Evolutionary conservation across 306 rosid genomes (phyloP).

Genomic region (Boehmeria nivea): DNA sequence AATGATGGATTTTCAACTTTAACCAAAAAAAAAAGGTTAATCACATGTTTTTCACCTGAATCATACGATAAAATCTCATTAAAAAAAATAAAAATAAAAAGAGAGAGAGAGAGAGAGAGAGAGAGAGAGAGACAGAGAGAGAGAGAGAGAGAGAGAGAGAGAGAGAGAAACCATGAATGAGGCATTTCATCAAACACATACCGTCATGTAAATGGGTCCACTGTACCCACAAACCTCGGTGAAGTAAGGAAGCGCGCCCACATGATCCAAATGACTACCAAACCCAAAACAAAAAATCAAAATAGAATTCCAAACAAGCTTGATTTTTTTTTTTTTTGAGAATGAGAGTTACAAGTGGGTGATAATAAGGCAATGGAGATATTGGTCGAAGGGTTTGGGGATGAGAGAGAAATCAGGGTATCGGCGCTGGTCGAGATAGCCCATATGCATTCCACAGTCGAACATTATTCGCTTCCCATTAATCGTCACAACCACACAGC

Average conservation of each 20-base stretch:
- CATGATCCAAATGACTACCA: conserved; percentile 79
- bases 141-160: neutral
- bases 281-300: too few species aligned
- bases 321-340: neutral
- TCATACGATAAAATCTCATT: too few species aligned
- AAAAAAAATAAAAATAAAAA: too few species aligned
- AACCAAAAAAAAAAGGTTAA: too few species aligned
- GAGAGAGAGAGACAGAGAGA: too few species aligned
- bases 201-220: conserved; percentile 96
- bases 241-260: conserved; percentile 85
- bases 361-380: conserved; percentile 69
- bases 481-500: conserved; percentile 77
- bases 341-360: conserved; percentile 59
- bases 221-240: conserved; percentile 79
- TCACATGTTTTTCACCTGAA: too few species aligned
- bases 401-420: conserved; percentile 75
- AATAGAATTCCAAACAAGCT: neutral
- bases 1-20: too few species aligned
- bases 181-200: conserved; percentile 47
- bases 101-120: too few species aligned
- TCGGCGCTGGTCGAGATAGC: conserved; percentile 56
- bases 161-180: neutral
- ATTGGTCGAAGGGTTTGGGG: conserved; percentile 34
- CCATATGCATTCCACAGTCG: conserved; percentile 95
- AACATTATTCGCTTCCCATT: conserved; percentile 90